Evolutionary conservation across 1,284 basidiomycete species (phyloP).

Genomic region (Ustilago xerochloae): DNA sequence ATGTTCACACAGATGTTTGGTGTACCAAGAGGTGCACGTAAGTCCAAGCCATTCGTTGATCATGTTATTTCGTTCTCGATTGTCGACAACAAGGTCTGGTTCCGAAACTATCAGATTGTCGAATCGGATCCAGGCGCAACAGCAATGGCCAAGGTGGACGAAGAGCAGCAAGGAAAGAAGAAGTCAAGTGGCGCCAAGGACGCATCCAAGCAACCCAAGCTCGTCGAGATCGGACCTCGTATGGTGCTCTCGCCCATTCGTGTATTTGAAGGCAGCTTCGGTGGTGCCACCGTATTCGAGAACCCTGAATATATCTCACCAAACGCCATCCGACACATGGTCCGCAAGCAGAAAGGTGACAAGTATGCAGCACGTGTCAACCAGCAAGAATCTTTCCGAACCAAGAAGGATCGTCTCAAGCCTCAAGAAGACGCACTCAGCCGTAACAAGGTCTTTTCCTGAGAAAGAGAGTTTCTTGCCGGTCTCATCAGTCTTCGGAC

Average conservation of each 20-base stretch:
- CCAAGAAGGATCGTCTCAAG: conserved; percentile 77
- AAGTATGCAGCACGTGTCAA: conserved; percentile 85
- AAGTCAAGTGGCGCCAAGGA: conserved; percentile 31
- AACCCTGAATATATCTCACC: conserved; percentile 96
- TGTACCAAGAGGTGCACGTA: conserved; percentile 87
- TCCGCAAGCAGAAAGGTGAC: conserved; percentile 79
- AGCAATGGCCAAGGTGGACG: conserved; percentile 63
- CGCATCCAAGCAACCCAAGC: conserved; percentile 53
- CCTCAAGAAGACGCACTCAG: conserved; percentile 83
- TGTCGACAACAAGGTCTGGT: conserved; percentile 97
- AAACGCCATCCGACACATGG: conserved; percentile 79
- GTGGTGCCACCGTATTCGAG: conserved; percentile 93
- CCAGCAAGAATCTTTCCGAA: conserved; percentile 76
- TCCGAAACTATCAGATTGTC: conserved; percentile 91
- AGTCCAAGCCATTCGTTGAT: conserved; percentile 96
- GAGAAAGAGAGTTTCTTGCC: neutral
- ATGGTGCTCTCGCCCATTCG: conserved; percentile 97
- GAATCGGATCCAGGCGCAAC: conserved; percentile 73
- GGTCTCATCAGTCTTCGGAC: neutral
- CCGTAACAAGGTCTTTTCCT: conserved; percentile 88
- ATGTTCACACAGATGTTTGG: conserved; percentile 96
- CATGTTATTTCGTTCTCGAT: conserved; percentile 96
- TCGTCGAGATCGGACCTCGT: conserved; percentile 83
- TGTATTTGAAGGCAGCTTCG: conserved; percentile 87
- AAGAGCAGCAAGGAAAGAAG: conserved; percentile 71